Conservation (phyloP, 495 filamentous ascomycete species). For the Penicillium ochrochloron region DNA sequence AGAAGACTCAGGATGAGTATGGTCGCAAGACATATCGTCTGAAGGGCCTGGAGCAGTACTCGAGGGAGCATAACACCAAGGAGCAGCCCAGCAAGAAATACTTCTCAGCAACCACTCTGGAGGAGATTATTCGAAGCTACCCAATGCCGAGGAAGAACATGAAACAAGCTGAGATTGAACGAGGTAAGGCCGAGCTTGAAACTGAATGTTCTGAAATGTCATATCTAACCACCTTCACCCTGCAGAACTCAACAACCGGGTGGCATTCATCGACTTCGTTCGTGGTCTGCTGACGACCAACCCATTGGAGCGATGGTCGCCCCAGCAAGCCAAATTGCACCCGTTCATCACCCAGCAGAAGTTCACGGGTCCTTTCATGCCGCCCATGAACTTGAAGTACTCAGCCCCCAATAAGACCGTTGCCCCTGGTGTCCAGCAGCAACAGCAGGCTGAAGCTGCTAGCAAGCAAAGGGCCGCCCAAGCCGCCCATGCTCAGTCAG, state of each 20-base stretch:
- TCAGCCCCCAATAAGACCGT: conserved; percentile 82
- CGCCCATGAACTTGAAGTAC: conserved; percentile 95
- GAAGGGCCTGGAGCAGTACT: conserved; percentile 97
- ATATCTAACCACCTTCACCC: conserved; percentile 29
- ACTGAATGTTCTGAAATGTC: background rate
- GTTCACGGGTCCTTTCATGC: conserved; percentile 92
- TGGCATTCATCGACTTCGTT: conserved; percentile 99
- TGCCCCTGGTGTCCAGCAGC: conserved; percentile 95
- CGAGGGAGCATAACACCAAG: conserved; percentile 90
- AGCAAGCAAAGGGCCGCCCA: conserved; percentile 81
- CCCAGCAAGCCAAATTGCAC: conserved; percentile 95
- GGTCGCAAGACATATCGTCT: conserved; percentile 87
- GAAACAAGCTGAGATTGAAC: conserved; percentile 94
- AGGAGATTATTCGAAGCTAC: conserved; percentile 96
- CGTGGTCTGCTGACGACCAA: conserved; percentile 93
- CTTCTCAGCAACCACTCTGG: conserved; percentile 89
- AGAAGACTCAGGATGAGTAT: conserved; percentile 91
- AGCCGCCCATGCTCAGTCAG: conserved; percentile 63
- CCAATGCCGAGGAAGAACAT: conserved; percentile 99
- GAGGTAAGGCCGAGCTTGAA: conserved; percentile 66
- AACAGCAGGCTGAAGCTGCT: conserved; percentile 88
- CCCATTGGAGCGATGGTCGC: conserved; percentile 96
- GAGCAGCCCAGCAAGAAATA: conserved; percentile 99
- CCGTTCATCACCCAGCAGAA: conserved; percentile 99
- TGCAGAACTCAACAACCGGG: conserved; percentile 94